A percentile compares a stretch with the other conserved stretches of the same genome.
phyloP scores from a whole-genome alignment of 2,329 filamentous ascomycete species.

The Claviceps quebecensis region DNA sequence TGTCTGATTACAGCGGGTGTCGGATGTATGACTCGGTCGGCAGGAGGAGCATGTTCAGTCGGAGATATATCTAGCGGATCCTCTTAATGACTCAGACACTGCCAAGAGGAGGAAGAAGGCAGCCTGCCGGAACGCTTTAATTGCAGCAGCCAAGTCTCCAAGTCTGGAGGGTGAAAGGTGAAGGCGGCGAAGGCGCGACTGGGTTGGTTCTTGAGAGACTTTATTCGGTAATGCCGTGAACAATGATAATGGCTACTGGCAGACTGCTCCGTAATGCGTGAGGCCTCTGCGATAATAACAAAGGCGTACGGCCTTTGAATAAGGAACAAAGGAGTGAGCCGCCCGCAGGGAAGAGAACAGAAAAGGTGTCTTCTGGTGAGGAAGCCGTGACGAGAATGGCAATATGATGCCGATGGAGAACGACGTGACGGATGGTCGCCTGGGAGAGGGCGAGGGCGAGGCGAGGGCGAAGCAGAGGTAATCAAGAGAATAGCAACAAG shows the following conservation, averaged over 20 bases:
- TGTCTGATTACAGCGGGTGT: not conserved
- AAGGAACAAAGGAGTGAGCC: too few species aligned
- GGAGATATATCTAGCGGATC: not conserved
- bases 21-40: not conserved
- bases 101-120: not conserved
- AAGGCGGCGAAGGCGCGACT: too few species aligned
- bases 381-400: not conserved
- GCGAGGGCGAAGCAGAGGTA: not conserved
- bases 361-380: not conserved
- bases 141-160: not conserved
- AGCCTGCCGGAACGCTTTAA: not conserved
- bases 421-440: too few species aligned
- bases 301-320: too few species aligned
- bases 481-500: not conserved
- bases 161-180: not conserved
- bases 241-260: too few species aligned
- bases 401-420: not conserved
- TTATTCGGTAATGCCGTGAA: too few species aligned
- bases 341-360: too few species aligned
- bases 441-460: not conserved
- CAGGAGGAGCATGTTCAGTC: constrained; percentile 6
- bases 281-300: too few species aligned
- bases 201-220: too few species aligned
- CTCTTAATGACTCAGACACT: not conserved
- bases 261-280: too few species aligned